A percentile compares a stretch with the other conserved stretches of the same genome.
Evolutionary conservation across 23 red algal species (phyloP).

Genomic region (Cyanidioschyzon merolae): DNA sequence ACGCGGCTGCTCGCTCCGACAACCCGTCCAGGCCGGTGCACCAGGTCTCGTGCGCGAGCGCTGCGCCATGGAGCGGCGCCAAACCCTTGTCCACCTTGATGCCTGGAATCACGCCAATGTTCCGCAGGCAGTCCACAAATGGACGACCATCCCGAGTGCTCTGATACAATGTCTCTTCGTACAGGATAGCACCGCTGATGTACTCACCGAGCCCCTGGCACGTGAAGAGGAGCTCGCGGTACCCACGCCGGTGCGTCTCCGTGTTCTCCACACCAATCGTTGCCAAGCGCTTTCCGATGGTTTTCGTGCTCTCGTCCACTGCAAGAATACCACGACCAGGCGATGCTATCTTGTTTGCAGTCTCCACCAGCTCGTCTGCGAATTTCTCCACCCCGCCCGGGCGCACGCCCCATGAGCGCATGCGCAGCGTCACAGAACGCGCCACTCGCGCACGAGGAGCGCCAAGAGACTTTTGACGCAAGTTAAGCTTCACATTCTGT

Average conservation of each 20-base stretch:
- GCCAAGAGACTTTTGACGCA: neutral
- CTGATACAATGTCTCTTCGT: constrained; percentile 97
- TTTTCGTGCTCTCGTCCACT: constrained; percentile 92
- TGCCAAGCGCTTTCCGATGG: constrained; percentile 93
- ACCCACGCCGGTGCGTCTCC: constrained; percentile 81
- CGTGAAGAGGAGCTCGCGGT: constrained; percentile 84
- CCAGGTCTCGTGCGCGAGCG: constrained; percentile 87
- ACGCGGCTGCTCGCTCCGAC: constrained; percentile 79
- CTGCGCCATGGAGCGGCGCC: constrained; percentile 59
- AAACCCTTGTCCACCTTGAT: constrained; percentile 99
- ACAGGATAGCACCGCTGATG: constrained; percentile 95
- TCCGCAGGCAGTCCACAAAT: constrained; percentile 86
- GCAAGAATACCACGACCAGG: constrained; percentile 95
- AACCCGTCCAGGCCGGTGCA: constrained; percentile 88
- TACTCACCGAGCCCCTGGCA: constrained; percentile 84
- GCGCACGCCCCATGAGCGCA: constrained; percentile 17
- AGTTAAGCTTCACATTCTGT: neutral
- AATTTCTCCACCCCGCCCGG: constrained; percentile 38
- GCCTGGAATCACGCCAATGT: constrained; percentile 84
- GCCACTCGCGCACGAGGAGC: neutral
- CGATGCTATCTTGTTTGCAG: constrained; percentile 63
- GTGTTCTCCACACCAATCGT: constrained; percentile 97
- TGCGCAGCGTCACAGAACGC: neutral
- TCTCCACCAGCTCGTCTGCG: constrained; percentile 59
- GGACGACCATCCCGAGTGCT: constrained; percentile 54